Conservation (phyloP, 768 basidiomycete genomes). For the Tricholoma matsutake region DNA sequence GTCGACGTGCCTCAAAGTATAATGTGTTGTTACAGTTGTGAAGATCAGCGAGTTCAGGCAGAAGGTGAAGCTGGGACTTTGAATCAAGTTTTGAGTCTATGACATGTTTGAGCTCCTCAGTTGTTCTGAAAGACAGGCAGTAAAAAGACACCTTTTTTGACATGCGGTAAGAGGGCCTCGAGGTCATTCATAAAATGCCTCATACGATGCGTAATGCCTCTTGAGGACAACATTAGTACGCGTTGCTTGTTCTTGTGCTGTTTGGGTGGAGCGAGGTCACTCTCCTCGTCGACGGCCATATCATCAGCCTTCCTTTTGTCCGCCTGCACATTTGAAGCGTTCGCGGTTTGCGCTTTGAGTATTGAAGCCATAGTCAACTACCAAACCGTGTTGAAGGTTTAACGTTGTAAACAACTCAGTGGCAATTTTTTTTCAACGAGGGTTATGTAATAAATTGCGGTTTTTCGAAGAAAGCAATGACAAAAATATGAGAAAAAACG, state of each 20-base stretch:
- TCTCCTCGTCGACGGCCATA: constrained; percentile 48
- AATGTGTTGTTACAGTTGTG: constrained; percentile 97
- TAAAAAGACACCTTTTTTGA: constrained; percentile 83
- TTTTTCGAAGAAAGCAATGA: neutral
- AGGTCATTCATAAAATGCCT: constrained; percentile 95
- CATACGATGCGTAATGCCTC: constrained; percentile 96
- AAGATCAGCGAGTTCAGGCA: constrained; percentile 95
- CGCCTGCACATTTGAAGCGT: constrained; percentile 45
- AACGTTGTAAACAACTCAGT: too few species aligned
- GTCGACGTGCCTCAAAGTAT: constrained; percentile 94
- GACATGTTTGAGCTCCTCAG: neutral
- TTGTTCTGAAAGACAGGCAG: neutral
- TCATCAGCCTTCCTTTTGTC: constrained; percentile 61
- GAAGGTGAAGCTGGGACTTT: constrained; percentile 86
- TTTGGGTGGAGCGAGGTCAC: constrained; percentile 35
- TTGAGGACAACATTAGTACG: constrained; percentile 86
- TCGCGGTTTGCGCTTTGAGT: constrained; percentile 57
- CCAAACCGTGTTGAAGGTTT: constrained; percentile 3
- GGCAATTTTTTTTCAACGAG: constrained; percentile 9
- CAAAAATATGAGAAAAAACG: neutral
- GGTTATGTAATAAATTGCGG: constrained; percentile 9
- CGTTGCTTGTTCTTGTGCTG: constrained; percentile 91
- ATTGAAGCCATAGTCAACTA: constrained; percentile 54
- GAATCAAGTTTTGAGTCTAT: constrained; percentile 96
- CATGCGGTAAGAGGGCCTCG: constrained; percentile 85